A percentile compares a stretch with the other conserved stretches of the same genome.
Conservation (phyloP, 2,329 filamentous ascomycete genomes). For the Trichoderma endophyticum region DNA sequence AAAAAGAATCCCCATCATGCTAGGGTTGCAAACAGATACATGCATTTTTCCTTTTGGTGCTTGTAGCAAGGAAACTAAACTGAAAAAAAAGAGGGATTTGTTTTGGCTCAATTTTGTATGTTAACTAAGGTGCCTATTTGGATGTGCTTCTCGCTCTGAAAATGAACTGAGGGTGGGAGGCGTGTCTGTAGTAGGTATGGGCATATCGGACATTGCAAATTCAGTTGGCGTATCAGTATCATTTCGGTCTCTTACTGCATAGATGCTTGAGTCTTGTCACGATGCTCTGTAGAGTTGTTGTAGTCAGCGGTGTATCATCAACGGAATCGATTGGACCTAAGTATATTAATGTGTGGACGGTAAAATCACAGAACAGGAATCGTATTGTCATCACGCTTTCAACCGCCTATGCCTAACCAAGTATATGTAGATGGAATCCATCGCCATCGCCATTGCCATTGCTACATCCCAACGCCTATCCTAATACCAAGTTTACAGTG, state of each 20-base stretch:
- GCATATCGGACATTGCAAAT: slow-evolving; percentile 6
- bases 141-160: neutral
- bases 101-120: neutral
- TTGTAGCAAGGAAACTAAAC: neutral
- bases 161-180: neutral
- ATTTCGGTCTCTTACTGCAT: neutral
- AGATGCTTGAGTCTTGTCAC: neutral
- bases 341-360: neutral
- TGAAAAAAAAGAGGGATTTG: neutral
- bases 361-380: neutral
- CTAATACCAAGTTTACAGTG: neutral
- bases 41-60: neutral
- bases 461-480: neutral
- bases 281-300: neutral
- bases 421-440: too few relatives aligned
- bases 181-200: neutral
- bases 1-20: neutral
- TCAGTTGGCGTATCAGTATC: slow-evolving; percentile 6
- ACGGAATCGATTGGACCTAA: neutral
- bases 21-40: neutral
- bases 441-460: neutral
- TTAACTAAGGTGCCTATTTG: neutral
- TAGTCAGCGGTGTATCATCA: neutral
- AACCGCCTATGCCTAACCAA: neutral
- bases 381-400: neutral